phyloP scores from a whole-genome alignment of 2,329 filamentous ascomycete species.

The Mariannaea elegans region DNA sequence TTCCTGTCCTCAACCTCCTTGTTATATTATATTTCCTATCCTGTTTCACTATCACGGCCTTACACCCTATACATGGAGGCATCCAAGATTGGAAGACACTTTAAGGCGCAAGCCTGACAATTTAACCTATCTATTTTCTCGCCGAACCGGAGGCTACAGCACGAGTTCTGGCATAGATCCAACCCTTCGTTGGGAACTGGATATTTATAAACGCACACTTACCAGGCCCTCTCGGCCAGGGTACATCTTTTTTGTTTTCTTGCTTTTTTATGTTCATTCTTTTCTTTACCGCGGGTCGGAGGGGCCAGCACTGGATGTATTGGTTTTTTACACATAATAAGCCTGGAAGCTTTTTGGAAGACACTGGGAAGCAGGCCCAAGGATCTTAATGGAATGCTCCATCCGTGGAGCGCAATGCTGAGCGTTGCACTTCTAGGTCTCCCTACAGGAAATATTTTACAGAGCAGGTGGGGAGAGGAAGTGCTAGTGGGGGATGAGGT shows the following conservation, averaged over 20 bases:
- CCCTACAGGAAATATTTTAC: conserved; percentile 1
- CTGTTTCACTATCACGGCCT: conserved; percentile 24
- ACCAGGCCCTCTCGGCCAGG: neutral
- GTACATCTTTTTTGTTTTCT: neutral
- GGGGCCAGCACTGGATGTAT: conserved; percentile 40
- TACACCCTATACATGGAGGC: conserved; percentile 27
- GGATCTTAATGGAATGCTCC: conserved; percentile 28
- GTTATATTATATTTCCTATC: conserved; percentile 23
- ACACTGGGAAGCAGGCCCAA: conserved; percentile 1
- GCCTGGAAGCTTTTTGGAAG: conserved; percentile 12
- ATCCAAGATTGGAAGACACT: conserved; percentile 39
- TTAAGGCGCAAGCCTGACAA: conserved; percentile 36
- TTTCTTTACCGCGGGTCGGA: conserved; percentile 42
- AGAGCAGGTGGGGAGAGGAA: conserved; percentile 22
- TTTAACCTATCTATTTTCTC: conserved; percentile 8
- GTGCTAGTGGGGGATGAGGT: conserved; percentile 28
- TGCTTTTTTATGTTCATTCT: conserved; percentile 24
- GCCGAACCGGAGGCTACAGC: conserved; percentile 20
- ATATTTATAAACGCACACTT: neutral
- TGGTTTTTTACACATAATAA: conserved; percentile 34
- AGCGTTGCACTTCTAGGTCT: conserved; percentile 35
- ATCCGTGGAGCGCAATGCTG: conserved; percentile 34
- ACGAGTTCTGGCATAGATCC: conserved; percentile 13
- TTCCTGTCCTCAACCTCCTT: neutral
- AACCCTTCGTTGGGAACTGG: conserved; percentile 6